Evolutionary conservation across 495 filamentous ascomycete species (phyloP).

Genomic region (Podospora pseudocomata): DNA sequence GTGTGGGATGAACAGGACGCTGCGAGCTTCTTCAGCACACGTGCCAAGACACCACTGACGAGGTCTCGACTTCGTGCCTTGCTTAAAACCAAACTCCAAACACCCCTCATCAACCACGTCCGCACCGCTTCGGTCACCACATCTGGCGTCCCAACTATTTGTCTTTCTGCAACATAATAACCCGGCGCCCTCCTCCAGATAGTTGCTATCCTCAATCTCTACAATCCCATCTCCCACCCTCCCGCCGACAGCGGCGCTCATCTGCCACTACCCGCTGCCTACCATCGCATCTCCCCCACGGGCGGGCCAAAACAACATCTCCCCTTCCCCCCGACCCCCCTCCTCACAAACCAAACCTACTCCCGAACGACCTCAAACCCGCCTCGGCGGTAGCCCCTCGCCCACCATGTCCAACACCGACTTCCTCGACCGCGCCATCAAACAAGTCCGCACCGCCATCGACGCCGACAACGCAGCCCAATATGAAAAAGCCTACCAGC

Average conservation of each 20-base stretch:
- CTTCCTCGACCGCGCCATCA: conserved; percentile 93
- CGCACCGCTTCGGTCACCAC: neutral
- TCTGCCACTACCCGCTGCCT: neutral
- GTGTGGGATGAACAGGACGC: neutral
- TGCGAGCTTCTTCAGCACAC: neutral
- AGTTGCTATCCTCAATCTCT: neutral
- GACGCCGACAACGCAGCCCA: conserved; percentile 92
- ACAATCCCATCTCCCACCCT: neutral
- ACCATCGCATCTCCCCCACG: neutral
- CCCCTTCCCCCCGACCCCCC: neutral
- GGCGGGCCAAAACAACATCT: neutral
- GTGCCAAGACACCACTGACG: neutral
- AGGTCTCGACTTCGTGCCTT: neutral
- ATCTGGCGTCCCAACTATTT: neutral
- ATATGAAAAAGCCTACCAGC: conserved; percentile 93
- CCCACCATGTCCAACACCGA: conserved; percentile 87
- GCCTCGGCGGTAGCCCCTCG: neutral
- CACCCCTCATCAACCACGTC: neutral
- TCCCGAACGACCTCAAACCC: conserved; percentile 5
- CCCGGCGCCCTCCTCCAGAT: too few relatives aligned
- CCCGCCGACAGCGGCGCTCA: neutral
- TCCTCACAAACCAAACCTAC: conserved; percentile 3
- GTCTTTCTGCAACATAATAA: neutral
- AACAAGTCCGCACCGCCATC: conserved; percentile 93
- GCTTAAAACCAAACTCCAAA: neutral